Base-by-base conservation (phyloP, 306 rosid species). In the Quercus dentata region DNA sequence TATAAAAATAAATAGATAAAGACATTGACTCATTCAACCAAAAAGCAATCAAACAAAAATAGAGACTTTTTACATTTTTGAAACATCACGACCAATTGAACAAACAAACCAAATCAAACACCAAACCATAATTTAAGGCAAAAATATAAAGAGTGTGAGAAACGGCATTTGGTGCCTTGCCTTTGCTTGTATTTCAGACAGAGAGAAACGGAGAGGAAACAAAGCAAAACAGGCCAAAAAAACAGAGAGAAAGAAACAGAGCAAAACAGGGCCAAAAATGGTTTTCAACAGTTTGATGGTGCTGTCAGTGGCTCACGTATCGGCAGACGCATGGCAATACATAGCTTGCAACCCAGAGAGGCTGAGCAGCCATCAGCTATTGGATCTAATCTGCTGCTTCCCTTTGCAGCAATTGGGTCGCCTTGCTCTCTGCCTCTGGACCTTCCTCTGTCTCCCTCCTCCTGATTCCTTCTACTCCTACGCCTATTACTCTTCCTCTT, bases 391-490 rank as follows among this genome's bases (percentile, higher is more conserved):
- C 44, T 85, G 80, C 72, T 80, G 88, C 64, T 85, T 91, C 77
- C 98, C 98, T 77, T 46, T 94, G 33, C 98, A 86, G 69, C 97
- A 91, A 57, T 61, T 91, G 74, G 87, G 93, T 85, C 92, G 93
- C 21, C 51, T 93, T 2, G 84, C 92, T 73, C 80, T 94, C 52
- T 90, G 97, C 78, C 80, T 94, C 28, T 91, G 95, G 88, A 81
- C 91, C 44, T 90, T 91, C 78, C 79, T 94, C 78, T 94, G 98
- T 77, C 69, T 87, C 55, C 93, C 94, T 69, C 90, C 84, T 4
- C 83, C 90, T 0, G 79, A 81, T 76, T 71, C 90, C 6, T 82
- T 73, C 77, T 84, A 84, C 79, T 74, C 86, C 62, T 84, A 84
- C 77, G 69, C 86, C 62, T 86, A 77, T 31, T 74, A 81, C 73